These are phyloP conservation scores for Phytopythium sindhum DNA, from an alignment of 352 stramenopile genomes.

Conservation along the genomic window DNA sequence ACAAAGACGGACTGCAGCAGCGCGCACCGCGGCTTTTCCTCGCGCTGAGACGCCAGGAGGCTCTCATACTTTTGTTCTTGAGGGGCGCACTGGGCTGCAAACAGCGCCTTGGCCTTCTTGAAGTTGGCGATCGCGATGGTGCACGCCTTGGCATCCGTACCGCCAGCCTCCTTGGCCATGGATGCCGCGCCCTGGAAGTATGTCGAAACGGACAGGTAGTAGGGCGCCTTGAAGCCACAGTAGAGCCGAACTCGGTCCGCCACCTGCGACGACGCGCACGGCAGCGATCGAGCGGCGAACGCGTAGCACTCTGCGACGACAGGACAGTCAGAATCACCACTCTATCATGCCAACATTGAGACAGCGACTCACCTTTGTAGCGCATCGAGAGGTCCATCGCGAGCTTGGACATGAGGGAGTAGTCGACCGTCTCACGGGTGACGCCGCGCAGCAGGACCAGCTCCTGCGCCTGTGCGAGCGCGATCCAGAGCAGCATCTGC, in stretches of 20 bases:
- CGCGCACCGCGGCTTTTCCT: constrained; percentile 32
- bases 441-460: constrained; percentile 61
- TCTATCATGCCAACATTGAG: not conserved
- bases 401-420: constrained; percentile 63
- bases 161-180: constrained; percentile 37
- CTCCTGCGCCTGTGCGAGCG: constrained; percentile 62
- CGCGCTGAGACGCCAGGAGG: constrained; percentile 25
- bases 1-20: constrained; percentile 42
- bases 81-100: constrained; percentile 23
- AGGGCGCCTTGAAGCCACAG: constrained; percentile 52
- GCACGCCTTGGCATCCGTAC: constrained; percentile 33
- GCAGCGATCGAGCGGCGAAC: constrained; percentile 27
- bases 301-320: constrained; percentile 23
- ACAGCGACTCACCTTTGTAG: constrained; percentile 31
- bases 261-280: constrained; percentile 30
- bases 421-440: constrained; percentile 55
- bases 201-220: constrained; percentile 51
- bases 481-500: constrained; percentile 52
- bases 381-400: constrained; percentile 49
- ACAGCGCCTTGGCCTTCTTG: constrained; percentile 38
- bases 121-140: constrained; percentile 59
- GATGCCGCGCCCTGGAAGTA: constrained; percentile 65
- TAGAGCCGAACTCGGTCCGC: constrained; percentile 43
- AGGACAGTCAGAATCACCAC: constrained; percentile 7
- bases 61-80: constrained; percentile 38